Evolutionary conservation across 108 stramenopile genomes (phyloP), one percentile per base, ranked within the genome.

Genomic region (Skeletonema potamos): DNA sequence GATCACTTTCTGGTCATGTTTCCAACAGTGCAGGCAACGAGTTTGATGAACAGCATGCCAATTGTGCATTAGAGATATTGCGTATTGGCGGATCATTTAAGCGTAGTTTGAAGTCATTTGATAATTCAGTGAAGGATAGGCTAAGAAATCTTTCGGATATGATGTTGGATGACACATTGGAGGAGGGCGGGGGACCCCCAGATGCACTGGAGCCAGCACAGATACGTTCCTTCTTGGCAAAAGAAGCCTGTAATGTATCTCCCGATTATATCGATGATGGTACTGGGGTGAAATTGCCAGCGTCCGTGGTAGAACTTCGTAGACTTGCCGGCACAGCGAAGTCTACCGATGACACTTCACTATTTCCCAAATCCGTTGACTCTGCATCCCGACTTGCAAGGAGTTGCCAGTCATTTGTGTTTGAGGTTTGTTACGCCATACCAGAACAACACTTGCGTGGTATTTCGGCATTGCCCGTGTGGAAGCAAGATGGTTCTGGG

Each of bases 1-100:
- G 76, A 9, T 68, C 86, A 1, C 77, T 86, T 65, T 86, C 85
- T 10, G 41, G 79, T 12, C 82, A 91, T 62, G 77, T 60, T 48
- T 69, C 72, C 28, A 65, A 60, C 34, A 39, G 39, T 54, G 30
- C 17, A 18, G 65, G 70, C 24, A 29, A 58, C 1, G 80, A 81
- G 57, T 94, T 94, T 62, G 93, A 94, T 55, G 93, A 94, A 27
- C 87, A 87, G 51, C 84, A 89, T 62, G 89, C 91, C 7, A 74
- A 87, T 22, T 89, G 87, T 55, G 86, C 90, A 20, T 74, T 94
- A 62, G 86, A 91, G 30, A 72, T 94, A 18, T 68, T 94, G 69
- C 85, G 91, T 27, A 70, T 92, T 44, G 93, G 86, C 5, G 93
- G 90, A 2, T 29, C 63, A 1, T 89, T 88, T 71, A 81, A 74